A percentile compares a stretch with the other conserved stretches of the same genome.
Evolutionary conservation across 495 filamentous ascomycete species (phyloP).

Genomic region (Penicillium roqueforti): DNA sequence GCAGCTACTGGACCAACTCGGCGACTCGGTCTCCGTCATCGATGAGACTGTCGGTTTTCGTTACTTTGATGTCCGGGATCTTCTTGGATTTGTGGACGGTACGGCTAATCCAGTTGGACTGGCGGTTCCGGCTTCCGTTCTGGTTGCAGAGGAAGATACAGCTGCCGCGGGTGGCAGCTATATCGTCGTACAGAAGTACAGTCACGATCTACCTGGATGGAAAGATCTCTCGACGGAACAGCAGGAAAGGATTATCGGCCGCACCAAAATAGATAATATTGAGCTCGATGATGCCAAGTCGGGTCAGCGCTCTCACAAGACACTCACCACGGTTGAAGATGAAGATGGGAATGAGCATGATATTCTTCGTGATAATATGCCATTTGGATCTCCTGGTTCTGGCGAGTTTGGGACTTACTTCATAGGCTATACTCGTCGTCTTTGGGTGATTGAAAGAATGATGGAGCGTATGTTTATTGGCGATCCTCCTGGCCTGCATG

Average conservation of each 20-base stretch:
- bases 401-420: conserved; percentile 57
- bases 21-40: conserved; percentile 40
- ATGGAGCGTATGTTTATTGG: conserved; percentile 56
- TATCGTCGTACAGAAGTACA: conserved; percentile 56
- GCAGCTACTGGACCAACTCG: conserved; percentile 48
- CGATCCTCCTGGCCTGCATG: conserved; percentile 51
- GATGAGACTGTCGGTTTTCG: conserved; percentile 56
- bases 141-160: conserved; percentile 43
- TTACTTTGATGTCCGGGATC: conserved; percentile 56
- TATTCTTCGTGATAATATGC: conserved; percentile 58
- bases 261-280: conserved; percentile 53
- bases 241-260: conserved; percentile 54
- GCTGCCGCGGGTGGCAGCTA: conserved; percentile 46
- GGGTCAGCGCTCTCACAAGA: conserved; percentile 51
- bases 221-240: conserved; percentile 42
- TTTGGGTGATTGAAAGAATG: conserved; percentile 60
- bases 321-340: conserved; percentile 51
- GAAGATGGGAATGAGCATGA: conserved; percentile 48
- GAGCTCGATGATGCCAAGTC: conserved; percentile 50
- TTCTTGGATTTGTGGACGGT: conserved; percentile 57
- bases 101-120: conserved; percentile 55
- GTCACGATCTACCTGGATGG: conserved; percentile 51
- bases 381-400: conserved; percentile 50
- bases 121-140: conserved; percentile 39
- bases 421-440: conserved; percentile 50